phyloP scores from a whole-genome alignment of 352 stramenopile genomes.

The Phytopythium litorale region DNA sequence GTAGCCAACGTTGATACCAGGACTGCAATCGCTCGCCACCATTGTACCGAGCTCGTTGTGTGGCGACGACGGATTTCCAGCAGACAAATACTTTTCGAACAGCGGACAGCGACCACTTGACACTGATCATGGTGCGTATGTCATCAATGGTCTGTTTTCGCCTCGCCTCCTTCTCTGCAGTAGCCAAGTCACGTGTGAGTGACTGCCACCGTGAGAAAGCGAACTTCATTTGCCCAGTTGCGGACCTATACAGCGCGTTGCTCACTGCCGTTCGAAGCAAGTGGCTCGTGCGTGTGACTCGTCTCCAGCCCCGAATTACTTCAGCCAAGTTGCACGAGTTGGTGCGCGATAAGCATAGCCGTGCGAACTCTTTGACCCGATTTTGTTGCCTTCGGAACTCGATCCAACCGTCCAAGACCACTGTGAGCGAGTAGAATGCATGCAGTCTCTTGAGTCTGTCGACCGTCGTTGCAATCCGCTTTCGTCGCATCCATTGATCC shows the following conservation, averaged over 20 bases:
- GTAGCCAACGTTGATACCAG: constrained; percentile 11
- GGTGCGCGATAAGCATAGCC: constrained; percentile 7
- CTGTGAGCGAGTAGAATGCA: constrained; percentile 8
- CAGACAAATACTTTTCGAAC: constrained; percentile 20
- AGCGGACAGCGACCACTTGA: constrained; percentile 24
- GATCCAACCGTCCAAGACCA: constrained; percentile 22
- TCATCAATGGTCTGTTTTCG: constrained; percentile 21
- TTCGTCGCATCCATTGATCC: constrained; percentile 4
- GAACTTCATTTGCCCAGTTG: constrained; percentile 26
- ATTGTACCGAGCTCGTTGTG: constrained; percentile 5
- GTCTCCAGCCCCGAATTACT: constrained; percentile 21
- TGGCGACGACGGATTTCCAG: constrained; percentile 19
- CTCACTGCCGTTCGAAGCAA: constrained; percentile 31
- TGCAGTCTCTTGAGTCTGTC: constrained; percentile 9
- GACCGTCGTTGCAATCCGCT: constrained; percentile 9
- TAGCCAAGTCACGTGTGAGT: constrained; percentile 6
- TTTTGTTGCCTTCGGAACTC: constrained; percentile 8
- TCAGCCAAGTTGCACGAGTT: constrained; percentile 8
- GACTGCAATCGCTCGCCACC: constrained; percentile 15
- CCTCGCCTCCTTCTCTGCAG: constrained; percentile 16
- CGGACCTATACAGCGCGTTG: constrained; percentile 33
- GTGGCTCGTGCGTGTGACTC: constrained; percentile 11
- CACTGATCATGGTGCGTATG: constrained; percentile 36
- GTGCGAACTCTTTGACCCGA: constrained; percentile 19
- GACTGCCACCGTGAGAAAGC: constrained; percentile 34